Base-by-base conservation (phyloP, 192 early-diverging fungal species). In the Gamsiella multidivaricata region DNA sequence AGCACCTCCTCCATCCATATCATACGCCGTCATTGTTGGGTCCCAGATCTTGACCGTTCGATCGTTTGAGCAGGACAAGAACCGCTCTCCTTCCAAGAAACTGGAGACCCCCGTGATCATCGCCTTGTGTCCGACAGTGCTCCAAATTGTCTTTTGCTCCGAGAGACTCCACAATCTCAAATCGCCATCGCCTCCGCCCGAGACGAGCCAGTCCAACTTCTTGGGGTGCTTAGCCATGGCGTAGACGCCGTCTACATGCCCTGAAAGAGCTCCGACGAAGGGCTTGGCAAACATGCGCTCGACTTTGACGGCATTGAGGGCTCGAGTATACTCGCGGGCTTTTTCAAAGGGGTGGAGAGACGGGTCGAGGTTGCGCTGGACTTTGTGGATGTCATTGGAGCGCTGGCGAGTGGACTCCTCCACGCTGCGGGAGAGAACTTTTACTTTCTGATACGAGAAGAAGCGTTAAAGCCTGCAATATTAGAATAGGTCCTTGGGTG, bases 201-300 rank as follows among this genome's bases (percentile, higher is more conserved):
- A 95, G 39, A 94, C 86, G 25, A 98, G 74, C 37, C 86, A 89
- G 20, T 92, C 92, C 26, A 99, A 82, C 23, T 91, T 86, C 53
- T 89, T 90, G 4, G 98, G 96, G 65, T 99, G 95, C 81, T 98
- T 98, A 1, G 92, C 91, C 88, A 99, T 89, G 59, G 90, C 83
- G 70, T 99, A 98, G 18, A 99, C 93, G 43, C 98, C 98, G 59
- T 98, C 98, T 41, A 94, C 84, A 62, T 99, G 98, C 0, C 98
- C 98, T 45, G 82, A 84, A 26, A 99, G 81, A 18, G 94, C 88
- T 7, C 89, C 95, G 25, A 99, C 79, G 69, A 99, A 99, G 17
- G 98, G 98, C 75, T 98, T 98, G 54, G 98, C 95, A 86, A 98
- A 95, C 87, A 99, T 83, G 36, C 96, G 86, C 65, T 98, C 96